These are phyloP conservation scores for Cicer cuneatum DNA, from an alignment of 306 rosid genomes.

Conservation along the genomic window DNA sequence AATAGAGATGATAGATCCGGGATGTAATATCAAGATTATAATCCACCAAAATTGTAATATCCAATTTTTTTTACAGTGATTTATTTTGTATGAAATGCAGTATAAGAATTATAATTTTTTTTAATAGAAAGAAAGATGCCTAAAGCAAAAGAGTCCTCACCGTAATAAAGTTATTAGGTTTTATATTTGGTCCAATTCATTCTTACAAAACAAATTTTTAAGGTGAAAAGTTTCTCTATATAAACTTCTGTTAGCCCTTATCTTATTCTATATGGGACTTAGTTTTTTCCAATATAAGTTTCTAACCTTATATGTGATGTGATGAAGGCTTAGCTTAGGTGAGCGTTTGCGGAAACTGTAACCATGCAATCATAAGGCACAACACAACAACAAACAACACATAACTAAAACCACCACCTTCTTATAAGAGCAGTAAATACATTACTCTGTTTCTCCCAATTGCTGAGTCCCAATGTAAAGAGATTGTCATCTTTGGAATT, in stretches of 20 bases:
- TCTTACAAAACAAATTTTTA: too few species aligned
- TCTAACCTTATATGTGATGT: neutral
- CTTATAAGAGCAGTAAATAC: neutral
- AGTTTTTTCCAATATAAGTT: neutral
- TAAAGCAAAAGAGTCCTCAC: too few species aligned
- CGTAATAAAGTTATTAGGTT: too few species aligned
- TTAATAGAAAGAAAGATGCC: too few species aligned
- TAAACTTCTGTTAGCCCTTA: too few species aligned
- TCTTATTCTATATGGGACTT: too few species aligned
- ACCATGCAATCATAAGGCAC: neutral
- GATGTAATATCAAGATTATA: neutral
- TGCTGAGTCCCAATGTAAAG: conserved; percentile 1
- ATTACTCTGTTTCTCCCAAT: neutral
- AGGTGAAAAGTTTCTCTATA: too few species aligned
- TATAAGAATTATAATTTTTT: too few species aligned
- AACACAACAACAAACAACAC: too few species aligned
- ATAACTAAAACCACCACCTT: neutral
- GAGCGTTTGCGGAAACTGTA: neutral
- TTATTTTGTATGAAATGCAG: too few species aligned
- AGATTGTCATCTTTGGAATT: neutral
- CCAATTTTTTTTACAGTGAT: neutral
- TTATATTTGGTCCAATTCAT: too few species aligned
- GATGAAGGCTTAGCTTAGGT: neutral
- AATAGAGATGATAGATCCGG: neutral
- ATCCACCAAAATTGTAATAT: neutral